These are phyloP conservation scores for Paraconiothyrium sp. DNA, from an alignment of 2,329 filamentous ascomycete species.

Conservation along the genomic window DNA sequence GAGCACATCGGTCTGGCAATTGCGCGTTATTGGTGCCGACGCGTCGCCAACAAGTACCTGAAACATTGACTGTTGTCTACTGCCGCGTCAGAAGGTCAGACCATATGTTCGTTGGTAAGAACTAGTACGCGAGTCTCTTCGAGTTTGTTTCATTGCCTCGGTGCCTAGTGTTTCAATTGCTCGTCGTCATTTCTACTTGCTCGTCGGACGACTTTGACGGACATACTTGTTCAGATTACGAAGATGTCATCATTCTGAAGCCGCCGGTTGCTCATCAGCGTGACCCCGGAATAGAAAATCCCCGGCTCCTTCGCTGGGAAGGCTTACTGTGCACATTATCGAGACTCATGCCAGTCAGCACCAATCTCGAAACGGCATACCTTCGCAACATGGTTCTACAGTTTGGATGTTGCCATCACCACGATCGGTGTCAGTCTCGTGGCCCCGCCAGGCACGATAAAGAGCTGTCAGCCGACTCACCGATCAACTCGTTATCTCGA, in stretches of 20 bases:
- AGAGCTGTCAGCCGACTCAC: not conserved
- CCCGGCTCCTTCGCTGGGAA: not conserved
- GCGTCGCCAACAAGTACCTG: conserved; percentile 4
- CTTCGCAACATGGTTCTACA: not conserved
- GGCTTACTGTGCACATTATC: not conserved
- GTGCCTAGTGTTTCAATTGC: not conserved
- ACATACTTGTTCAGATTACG: not conserved
- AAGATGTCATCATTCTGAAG: not conserved
- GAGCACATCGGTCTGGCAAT: not conserved
- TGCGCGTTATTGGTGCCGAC: conserved; percentile 4
- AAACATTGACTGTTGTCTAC: not conserved
- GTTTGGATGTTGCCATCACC: not conserved
- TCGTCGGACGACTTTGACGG: not conserved
- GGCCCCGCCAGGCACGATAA: not conserved
- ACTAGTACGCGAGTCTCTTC: not conserved
- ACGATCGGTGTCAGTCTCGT: not conserved
- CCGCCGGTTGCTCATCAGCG: not conserved
- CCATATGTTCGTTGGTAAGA: conserved; percentile 4
- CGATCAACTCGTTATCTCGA: not conserved
- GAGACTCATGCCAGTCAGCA: conserved; percentile 8
- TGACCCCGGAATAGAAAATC: not conserved
- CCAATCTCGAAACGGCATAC: not conserved
- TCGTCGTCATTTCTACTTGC: not conserved
- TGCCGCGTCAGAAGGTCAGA: conserved; percentile 10
- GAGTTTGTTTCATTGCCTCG: not conserved